Conservation (phyloP, 1,284 basidiomycete genomes). For the Leccinum fallax region DNA sequence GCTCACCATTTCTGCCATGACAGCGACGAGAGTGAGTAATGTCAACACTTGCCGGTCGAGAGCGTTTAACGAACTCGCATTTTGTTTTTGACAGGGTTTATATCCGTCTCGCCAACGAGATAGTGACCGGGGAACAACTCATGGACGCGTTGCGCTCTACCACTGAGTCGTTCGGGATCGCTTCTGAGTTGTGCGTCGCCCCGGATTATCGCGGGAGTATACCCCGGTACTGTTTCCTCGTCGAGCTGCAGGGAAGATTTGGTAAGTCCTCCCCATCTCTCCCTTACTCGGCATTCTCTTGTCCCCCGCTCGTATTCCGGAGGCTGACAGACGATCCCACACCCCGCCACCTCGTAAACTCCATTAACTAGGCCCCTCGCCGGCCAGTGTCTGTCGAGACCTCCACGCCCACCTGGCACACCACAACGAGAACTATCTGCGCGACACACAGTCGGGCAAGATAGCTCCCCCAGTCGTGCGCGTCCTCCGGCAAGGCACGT, state of each 20-base stretch:
- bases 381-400: slow-evolving; percentile 1
- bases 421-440: slow-evolving; percentile 22
- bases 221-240: slow-evolving; percentile 25
- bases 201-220: slow-evolving; percentile 21
- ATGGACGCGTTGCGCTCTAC: slow-evolving; percentile 16
- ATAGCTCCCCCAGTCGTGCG: slow-evolving; percentile 9
- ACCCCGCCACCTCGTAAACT: too few relatives aligned
- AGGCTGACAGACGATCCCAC: neutral
- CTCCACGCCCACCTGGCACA: slow-evolving; percentile 13
- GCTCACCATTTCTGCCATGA: slow-evolving; percentile 1
- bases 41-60: neutral
- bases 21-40: slow-evolving; percentile 27
- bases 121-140: slow-evolving; percentile 21
- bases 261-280: neutral
- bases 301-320: neutral
- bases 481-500: slow-evolving; percentile 22
- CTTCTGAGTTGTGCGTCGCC: slow-evolving; percentile 24
- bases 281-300: neutral
- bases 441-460: slow-evolving; percentile 15
- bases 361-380: slow-evolving; percentile 3
- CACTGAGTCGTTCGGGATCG: slow-evolving; percentile 13
- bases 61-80: neutral
- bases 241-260: slow-evolving; percentile 12
- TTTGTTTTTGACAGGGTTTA: slow-evolving; percentile 4
- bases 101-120: slow-evolving; percentile 27